Percentiles rank a stretch among this genome's conserved stretches.
phyloP scores from a whole-genome alignment of 2,329 filamentous ascomycete genomes.

The Grosmannia clavigera region DNA sequence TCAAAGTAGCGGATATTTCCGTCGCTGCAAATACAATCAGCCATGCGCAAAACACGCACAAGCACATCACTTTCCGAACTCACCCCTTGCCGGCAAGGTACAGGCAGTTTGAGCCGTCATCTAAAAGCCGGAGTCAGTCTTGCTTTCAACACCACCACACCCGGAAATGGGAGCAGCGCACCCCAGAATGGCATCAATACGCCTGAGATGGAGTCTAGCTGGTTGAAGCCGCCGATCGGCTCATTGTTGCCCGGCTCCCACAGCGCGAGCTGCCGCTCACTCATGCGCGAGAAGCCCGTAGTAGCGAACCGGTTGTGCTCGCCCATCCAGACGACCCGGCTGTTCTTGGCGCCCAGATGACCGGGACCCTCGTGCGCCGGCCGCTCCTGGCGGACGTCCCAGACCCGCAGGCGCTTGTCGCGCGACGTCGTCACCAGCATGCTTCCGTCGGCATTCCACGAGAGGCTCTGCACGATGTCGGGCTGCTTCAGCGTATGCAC shows the following conservation, averaged over 20 bases:
- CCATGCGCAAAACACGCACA: neutral
- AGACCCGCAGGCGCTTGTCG: slow-evolving; percentile 96
- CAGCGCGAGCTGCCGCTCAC: slow-evolving; percentile 85
- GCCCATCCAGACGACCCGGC: slow-evolving; percentile 90
- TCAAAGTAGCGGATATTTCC: slow-evolving; percentile 99
- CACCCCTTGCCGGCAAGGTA: slow-evolving; percentile 96
- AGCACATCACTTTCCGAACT: slow-evolving; percentile 19
- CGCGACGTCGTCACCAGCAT: slow-evolving; percentile 85
- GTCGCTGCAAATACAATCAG: slow-evolving; percentile 43
- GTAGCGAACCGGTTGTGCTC: slow-evolving; percentile 94
- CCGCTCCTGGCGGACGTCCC: slow-evolving; percentile 91
- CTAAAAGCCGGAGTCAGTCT: slow-evolving; percentile 21
- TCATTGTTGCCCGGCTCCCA: slow-evolving; percentile 85
- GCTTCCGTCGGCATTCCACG: slow-evolving; percentile 84
- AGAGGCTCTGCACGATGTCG: slow-evolving; percentile 89
- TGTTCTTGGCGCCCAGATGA: slow-evolving; percentile 93
- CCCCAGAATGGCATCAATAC: slow-evolving; percentile 99
- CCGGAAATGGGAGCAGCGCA: slow-evolving; percentile 20
- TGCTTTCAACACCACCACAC: slow-evolving; percentile 7
- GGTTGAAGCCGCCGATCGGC: slow-evolving; percentile 80
- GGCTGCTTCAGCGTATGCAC: slow-evolving; percentile 69
- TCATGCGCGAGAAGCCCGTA: slow-evolving; percentile 97
- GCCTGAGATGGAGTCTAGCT: slow-evolving; percentile 89
- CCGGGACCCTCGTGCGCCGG: slow-evolving; percentile 74
- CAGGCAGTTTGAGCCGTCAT: slow-evolving; percentile 87